Evolutionary conservation across 2,329 filamentous ascomycete species (phyloP), one percentile per base, ranked within the genome.

Genomic region (Blastomyces parvus): DNA sequence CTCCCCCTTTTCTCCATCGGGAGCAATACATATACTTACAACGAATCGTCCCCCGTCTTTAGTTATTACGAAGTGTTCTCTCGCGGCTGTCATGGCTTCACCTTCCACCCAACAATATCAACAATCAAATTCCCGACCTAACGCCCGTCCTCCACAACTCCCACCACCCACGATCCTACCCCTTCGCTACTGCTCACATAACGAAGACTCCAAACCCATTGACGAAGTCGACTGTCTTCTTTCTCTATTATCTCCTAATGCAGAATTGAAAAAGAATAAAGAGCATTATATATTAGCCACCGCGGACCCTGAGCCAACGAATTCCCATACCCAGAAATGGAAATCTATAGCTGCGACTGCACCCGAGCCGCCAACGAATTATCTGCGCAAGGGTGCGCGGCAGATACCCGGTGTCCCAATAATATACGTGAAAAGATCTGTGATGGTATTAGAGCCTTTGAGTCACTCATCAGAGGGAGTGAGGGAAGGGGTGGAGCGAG

Each of bases 11-110:
- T 9, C 7, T 2, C 36, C 38, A n/a, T 44, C 38, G n/a, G 11
- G 25, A 38, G 19, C 6, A 25, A 40, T 22, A 33, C 27, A 44
- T 38, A 11, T 44, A 14, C 40, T 46, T 30, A 55, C 50, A 59
- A 58, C 27, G 17, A 53, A 25, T 25, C n/a, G 11, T n/a, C 44
- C 11, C 19, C 4, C 50, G 8, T 17, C 33, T 78, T 79, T 83
- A 60, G 89, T 96, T 8, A 86, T 97, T 62, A 92, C 90, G 14
- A 94, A 94, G 72, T 80, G 77, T 67, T 79, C 78, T 1, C 73
- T 80, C 30, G 78, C 76, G 7, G 74, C 76, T 17, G 73, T 80
- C 42, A 78, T 77, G 72, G 73, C 73, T 38, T 66, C 70, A 3
- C 73, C 76, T 59, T 74, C 77, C 59, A 71, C 75, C 17, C 72